Evolutionary conservation across 768 basidiomycete species (phyloP).

Genomic region (Austroboletus festivus): DNA sequence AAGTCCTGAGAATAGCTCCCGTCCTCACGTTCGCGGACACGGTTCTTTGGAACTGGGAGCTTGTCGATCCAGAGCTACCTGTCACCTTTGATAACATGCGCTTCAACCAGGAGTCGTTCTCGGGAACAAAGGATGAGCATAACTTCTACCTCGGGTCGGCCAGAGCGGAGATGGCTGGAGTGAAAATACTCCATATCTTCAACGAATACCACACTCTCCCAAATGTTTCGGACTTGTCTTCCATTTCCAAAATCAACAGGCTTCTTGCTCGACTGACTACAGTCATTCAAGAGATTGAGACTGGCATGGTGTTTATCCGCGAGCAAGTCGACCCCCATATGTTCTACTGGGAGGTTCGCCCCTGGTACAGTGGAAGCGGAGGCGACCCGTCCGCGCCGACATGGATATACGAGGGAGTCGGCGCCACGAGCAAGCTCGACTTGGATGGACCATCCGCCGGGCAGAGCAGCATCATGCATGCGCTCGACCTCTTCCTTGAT

Average conservation of each 20-base stretch:
- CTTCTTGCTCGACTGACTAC: slow-evolving; percentile 67
- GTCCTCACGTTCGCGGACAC: slow-evolving; percentile 95
- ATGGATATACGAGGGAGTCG: slow-evolving; percentile 82
- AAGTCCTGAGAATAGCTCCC: slow-evolving; percentile 80
- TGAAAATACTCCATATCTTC: slow-evolving; percentile 83
- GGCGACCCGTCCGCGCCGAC: slow-evolving; percentile 46
- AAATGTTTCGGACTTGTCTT: slow-evolving; percentile 58
- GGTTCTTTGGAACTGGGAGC: slow-evolving; percentile 89
- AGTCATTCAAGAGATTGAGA: slow-evolving; percentile 72
- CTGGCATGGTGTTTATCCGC: slow-evolving; percentile 66
- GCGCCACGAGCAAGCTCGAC: slow-evolving; percentile 53
- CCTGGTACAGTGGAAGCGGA: slow-evolving; percentile 88
- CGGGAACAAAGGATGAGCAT: slow-evolving; percentile 78
- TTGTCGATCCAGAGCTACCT: slow-evolving; percentile 53
- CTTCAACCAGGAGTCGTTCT: slow-evolving; percentile 65
- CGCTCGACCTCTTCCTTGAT: slow-evolving; percentile 81
- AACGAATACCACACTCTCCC: slow-evolving; percentile 81
- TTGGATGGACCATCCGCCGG: slow-evolving; percentile 90
- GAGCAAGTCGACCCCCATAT: slow-evolving; percentile 74
- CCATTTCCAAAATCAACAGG: slow-evolving; percentile 63
- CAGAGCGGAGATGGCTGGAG: slow-evolving; percentile 79
- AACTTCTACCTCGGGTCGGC: slow-evolving; percentile 88
- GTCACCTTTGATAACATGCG: slow-evolving; percentile 72
- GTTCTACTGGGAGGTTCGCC: slow-evolving; percentile 88
- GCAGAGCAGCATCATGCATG: slow-evolving; percentile 89